Evolutionary conservation across 148 eudicot genomes (phyloP).

Genomic region (Rhododendron ovatum): DNA sequence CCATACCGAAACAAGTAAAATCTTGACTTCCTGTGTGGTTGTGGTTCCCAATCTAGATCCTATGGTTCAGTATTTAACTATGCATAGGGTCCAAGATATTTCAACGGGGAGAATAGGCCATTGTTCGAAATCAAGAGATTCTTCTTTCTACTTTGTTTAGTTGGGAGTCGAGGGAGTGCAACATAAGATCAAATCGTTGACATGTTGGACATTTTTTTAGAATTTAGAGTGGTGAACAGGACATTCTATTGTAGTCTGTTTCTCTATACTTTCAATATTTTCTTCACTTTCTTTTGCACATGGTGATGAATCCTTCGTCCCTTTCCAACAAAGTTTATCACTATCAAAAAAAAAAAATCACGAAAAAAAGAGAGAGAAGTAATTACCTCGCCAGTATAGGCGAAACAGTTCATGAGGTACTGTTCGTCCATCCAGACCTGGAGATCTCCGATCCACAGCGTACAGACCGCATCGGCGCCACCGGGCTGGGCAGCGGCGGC

Average conservation of each 20-base stretch:
- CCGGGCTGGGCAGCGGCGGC: slow-evolving; percentile 19
- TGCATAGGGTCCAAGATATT: neutral
- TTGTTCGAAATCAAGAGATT: too few relatives aligned
- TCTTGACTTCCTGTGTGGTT: neutral
- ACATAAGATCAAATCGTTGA: too few relatives aligned
- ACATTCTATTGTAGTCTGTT: too few relatives aligned
- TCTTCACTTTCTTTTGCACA: too few relatives aligned
- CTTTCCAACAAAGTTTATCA: too few relatives aligned
- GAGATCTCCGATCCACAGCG: slow-evolving; percentile 93
- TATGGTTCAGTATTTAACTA: neutral
- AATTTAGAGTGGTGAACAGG: too few relatives aligned
- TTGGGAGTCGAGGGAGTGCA: too few relatives aligned
- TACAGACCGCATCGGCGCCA: slow-evolving; percentile 54
- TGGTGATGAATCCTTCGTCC: too few relatives aligned
- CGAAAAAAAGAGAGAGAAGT: neutral
- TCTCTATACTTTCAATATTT: too few relatives aligned
- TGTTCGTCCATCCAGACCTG: slow-evolving; percentile 91
- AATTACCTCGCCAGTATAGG: slow-evolving; percentile 68
- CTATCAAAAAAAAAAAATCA: too few relatives aligned
- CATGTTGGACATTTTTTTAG: too few relatives aligned
- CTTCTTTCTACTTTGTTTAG: too few relatives aligned
- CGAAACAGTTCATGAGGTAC: slow-evolving; percentile 51
- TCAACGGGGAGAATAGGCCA: neutral
- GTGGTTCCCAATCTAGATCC: neutral
- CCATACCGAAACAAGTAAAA: neutral